Percentiles rank a stretch among this genome's conserved stretches.
Conservation (phyloP, 1,284 basidiomycete genomes). For the Cryptococcus sp. region DNA sequence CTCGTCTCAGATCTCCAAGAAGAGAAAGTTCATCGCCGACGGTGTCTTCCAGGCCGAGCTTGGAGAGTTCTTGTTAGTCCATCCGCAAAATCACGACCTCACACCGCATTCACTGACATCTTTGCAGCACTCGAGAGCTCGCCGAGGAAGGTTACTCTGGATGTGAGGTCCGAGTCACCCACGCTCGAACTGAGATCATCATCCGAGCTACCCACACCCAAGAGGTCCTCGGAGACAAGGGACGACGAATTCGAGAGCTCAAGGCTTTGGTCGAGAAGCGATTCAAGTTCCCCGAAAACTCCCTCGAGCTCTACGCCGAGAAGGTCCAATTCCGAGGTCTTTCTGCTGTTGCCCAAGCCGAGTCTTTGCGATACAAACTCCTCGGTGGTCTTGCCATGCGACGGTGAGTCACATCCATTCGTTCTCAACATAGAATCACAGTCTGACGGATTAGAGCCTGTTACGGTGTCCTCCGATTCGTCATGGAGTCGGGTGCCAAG, state of each 20-base stretch:
- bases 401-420: conserved; percentile 60
- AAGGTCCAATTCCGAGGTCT: conserved; percentile 99
- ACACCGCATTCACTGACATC: not conserved
- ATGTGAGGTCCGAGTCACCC: conserved; percentile 99
- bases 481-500: conserved; percentile 99
- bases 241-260: conserved; percentile 97
- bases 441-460: conserved; percentile 68
- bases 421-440: not conserved
- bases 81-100: not conserved
- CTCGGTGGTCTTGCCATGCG: conserved; percentile 99
- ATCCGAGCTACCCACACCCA: conserved; percentile 99
- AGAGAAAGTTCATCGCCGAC: conserved; percentile 94
- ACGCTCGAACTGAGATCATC: conserved; percentile 99
- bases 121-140: conserved; percentile 85
- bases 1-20: conserved; percentile 82
- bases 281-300: conserved; percentile 99
- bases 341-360: conserved; percentile 97
- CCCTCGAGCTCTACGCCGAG: conserved; percentile 98
- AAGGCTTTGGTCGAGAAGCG: conserved; percentile 98
- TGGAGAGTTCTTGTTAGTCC: conserved; percentile 78
- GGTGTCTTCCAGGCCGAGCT: conserved; percentile 73
- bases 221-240: conserved; percentile 99
- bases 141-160: conserved; percentile 99
- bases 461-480: conserved; percentile 99
- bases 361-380: conserved; percentile 97